phyloP scores from a whole-genome alignment of 2,329 filamentous ascomycete species.

The Fonsecaea monophora region DNA sequence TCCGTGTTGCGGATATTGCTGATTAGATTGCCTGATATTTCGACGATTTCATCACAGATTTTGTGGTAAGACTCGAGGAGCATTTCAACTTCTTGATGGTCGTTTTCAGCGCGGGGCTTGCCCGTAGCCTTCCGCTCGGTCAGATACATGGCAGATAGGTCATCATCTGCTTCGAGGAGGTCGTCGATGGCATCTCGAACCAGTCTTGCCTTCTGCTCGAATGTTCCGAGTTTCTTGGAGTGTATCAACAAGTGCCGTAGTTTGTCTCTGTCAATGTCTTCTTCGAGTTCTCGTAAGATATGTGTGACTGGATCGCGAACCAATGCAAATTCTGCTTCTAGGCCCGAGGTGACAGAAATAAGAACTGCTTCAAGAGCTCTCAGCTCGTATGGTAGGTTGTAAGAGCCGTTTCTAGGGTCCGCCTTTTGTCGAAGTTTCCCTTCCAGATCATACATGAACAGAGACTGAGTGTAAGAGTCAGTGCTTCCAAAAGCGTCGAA shows the following conservation, averaged over 20 bases:
- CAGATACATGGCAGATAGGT: conserved; percentile 92
- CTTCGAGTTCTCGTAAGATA: conserved; percentile 87
- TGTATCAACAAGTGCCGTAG: conserved; percentile 88
- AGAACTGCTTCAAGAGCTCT: conserved; percentile 93
- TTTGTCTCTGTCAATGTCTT: conserved; percentile 95
- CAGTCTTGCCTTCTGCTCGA: conserved; percentile 94
- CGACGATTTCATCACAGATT: conserved; percentile 95
- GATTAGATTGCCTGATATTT: conserved; percentile 90
- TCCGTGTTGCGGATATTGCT: conserved; percentile 97
- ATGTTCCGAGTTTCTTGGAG: conserved; percentile 93
- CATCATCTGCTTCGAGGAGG: conserved; percentile 92
- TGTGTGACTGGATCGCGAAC: conserved; percentile 90
- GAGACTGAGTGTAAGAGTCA: conserved; percentile 91
- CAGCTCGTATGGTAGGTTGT: conserved; percentile 84
- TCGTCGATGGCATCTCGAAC: conserved; percentile 96
- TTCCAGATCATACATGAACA: conserved; percentile 97
- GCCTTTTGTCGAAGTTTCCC: conserved; percentile 84
- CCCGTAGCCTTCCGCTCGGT: conserved; percentile 80
- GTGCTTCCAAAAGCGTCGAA: conserved; percentile 96
- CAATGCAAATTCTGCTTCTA: conserved; percentile 93
- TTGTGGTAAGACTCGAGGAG: conserved; percentile 97
- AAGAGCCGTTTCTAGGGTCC: conserved; percentile 46
- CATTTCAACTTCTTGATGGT: conserved; percentile 97
- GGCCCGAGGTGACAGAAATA: conserved; percentile 87
- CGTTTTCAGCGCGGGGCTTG: conserved; percentile 74